Base-by-base conservation (phyloP, 352 stramenopile genomes). In the Phytophthora sansomeana region DNA sequence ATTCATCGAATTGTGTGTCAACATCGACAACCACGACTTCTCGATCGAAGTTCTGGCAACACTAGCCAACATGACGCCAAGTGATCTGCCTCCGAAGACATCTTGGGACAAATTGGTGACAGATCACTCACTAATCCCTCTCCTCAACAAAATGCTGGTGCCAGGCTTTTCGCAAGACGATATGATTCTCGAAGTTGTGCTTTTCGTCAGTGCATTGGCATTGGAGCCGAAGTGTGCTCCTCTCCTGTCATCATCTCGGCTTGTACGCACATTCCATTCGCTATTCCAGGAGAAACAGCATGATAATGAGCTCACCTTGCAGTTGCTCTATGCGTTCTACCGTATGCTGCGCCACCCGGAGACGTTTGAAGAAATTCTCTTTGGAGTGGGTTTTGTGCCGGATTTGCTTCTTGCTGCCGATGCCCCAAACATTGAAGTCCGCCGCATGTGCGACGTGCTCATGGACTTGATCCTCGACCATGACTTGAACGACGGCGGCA, bases 1-100 rank as follows among this genome's bases (percentile, higher is more conserved):
- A 10, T 80, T 98, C 35, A 75, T 98, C 10, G 79, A 97, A 55
- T 69, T 98, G n/a, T 87, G 82, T 8, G 49, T 94, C 26, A 82
- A 77, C 39, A 91, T 80, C 1, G 90, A 98, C 58, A 97, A 93
- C 58, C 91, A 98, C 66, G 96, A 98, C 60, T 87, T 98, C 14
- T 80, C 97, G 4, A 87, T 98, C 17, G 97, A 99, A 73, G 89
- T 96, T 7, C 43, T 99, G 6, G 96, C 95, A 19, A 98, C 90
- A 9, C 69, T 99, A 21, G 88, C 81, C 14, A 98, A 98, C 58
- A 67, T 99, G 51, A 99, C 96, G 14, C 79, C 81, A 0, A 84
- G 81, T 47, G 97, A 99, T 73, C 59, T 98, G 32, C 89, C 94
- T 0, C 58, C 72, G 8, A 97, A 96, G 62, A 78, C 82, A 17